phyloP scores from a whole-genome alignment of 2,329 filamentous ascomycete species.

The Colletotrichum nymphaeae region DNA sequence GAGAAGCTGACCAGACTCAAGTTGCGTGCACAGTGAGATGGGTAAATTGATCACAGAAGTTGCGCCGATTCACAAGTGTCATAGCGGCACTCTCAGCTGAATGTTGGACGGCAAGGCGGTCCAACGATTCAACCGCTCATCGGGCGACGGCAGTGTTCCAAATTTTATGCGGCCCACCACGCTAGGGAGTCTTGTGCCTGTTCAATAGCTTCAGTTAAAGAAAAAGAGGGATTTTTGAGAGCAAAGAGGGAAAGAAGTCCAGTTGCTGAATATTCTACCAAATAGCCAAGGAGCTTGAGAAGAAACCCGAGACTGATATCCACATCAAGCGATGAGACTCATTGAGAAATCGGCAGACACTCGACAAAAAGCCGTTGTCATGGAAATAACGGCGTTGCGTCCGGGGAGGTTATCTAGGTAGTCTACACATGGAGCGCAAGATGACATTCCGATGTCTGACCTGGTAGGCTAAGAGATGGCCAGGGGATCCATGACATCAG shows the following conservation, averaged over 20 bases:
- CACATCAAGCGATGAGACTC: not conserved
- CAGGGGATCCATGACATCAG: constrained; percentile 24
- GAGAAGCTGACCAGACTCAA: not conserved
- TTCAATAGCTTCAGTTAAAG: too few relatives aligned
- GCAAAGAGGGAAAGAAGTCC: not conserved
- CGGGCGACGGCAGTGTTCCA: not conserved
- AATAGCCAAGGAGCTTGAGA: not conserved
- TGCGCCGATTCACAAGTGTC: not conserved
- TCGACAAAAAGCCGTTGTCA: not conserved
- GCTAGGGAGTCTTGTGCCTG: not conserved
- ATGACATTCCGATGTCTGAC: not conserved
- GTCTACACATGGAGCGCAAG: not conserved
- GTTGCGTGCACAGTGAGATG: not conserved
- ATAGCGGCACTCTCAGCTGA: not conserved
- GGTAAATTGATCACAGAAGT: not conserved
- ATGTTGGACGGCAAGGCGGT: not conserved
- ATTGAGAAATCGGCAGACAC: constrained; percentile 10
- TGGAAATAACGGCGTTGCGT: constrained; percentile 3
- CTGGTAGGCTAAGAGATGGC: constrained; percentile 3
- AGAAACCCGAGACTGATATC: not conserved
- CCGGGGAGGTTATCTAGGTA: not conserved
- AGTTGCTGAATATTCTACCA: not conserved
- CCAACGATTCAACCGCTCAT: not conserved
- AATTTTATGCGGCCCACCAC: not conserved
- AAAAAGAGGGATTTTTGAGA: not conserved